Base-by-base conservation (phyloP, 176 grass and related monocot species). In the Leersia perrieri region DNA sequence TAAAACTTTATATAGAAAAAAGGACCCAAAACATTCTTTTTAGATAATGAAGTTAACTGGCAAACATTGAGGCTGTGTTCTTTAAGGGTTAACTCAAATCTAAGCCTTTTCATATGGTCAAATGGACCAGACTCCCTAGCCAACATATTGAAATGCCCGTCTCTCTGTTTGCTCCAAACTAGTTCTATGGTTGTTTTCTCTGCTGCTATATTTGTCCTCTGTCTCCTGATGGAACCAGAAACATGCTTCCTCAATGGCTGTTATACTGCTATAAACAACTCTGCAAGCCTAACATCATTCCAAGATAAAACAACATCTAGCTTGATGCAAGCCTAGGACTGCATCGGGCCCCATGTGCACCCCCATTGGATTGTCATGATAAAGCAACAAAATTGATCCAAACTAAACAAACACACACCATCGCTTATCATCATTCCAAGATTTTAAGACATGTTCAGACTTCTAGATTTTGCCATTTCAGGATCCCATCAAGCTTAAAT, bases 371-470 rank as follows among this genome's bases (percentile, higher is more conserved):
- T 57, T 39, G 35, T 76, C 35, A 44, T 11, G n/a, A 5, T 8
- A n/a, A 75, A 74, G 84, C 29, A 51, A 80, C 7, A 39, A 3
- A 27, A 4, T 74, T 80, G 77, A 75, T 36, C 45, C 2, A 25
- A 64, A 68, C 25, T 25, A 58, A 58, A 58, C 22, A 1, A 60
- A 58, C 13, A 14, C 35, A 79, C 20, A 35, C 41, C 42, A 68
- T 66, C 35, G 23, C 66, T 28, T n/a, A 75, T 15, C 34, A 33
- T 15, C 13, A 33, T 68, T 33, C 63, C 34, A 72, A 29, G 27
- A 81, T 36, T 60, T 85, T 57, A 64, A 35, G 44, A 72, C 9
- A 49, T 72, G 67, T 34, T 62, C 35, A 26, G 34, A 71, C 25
- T 41, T 31, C 20, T 74, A 18, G 15, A 23, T 27, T 23, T 32